Conservation (phyloP, 306 rosid genomes). For the Boehmeria nivea region DNA sequence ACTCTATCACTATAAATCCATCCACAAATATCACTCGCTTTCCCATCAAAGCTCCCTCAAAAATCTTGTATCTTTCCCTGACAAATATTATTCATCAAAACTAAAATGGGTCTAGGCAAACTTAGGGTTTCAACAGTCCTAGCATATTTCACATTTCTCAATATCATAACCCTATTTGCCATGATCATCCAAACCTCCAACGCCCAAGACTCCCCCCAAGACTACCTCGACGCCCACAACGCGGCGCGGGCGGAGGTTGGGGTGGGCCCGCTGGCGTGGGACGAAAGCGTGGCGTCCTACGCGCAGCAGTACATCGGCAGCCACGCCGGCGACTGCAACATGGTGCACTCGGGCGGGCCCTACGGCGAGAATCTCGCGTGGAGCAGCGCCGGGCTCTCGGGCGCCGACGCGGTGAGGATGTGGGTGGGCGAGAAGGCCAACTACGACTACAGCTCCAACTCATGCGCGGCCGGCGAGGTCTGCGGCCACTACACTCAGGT, state of each 20-base stretch:
- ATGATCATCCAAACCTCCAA: too few relatives aligned
- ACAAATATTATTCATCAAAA: too few relatives aligned
- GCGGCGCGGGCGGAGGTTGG: constrained; percentile 29
- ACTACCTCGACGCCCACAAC: constrained; percentile 34
- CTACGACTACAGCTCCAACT: constrained; percentile 37
- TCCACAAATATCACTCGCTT: too few relatives aligned
- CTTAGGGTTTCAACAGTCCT: too few relatives aligned
- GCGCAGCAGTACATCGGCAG: constrained; percentile 22
- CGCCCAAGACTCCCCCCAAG: too few relatives aligned
- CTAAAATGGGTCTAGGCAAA: too few relatives aligned
- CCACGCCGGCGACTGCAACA: not conserved
- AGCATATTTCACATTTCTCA: too few relatives aligned
- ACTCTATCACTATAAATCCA: too few relatives aligned
- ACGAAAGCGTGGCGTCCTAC: constrained; percentile 15
- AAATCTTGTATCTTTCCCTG: too few relatives aligned
- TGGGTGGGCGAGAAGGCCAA: constrained; percentile 35
- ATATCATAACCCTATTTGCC: too few relatives aligned
- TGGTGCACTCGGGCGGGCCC: constrained; percentile 23
- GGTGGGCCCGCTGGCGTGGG: constrained; percentile 32
- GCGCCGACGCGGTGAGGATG: constrained; percentile 25
- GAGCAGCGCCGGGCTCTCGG: constrained; percentile 13
- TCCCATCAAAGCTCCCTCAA: too few relatives aligned
- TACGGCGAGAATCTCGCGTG: constrained; percentile 31
- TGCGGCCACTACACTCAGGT: constrained; percentile 51
- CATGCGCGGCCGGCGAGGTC: constrained; percentile 19